These are phyloP conservation scores for Senna tora DNA, from an alignment of 306 rosid species.

Conservation along the genomic window DNA sequence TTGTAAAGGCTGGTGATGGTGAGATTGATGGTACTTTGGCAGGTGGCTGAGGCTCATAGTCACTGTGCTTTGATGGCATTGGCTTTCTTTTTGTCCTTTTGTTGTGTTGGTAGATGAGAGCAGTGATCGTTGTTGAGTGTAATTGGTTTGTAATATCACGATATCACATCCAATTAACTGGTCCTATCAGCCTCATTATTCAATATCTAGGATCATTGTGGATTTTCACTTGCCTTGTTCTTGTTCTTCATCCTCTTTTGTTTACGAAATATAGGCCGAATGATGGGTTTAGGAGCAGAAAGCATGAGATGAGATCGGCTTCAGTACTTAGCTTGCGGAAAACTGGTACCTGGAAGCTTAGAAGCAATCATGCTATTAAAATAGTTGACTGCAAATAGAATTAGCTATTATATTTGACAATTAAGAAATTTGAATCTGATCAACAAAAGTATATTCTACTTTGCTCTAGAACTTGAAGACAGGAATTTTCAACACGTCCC, in stretches of 20 bases:
- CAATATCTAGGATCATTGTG: too few species aligned
- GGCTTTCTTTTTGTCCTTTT: background rate
- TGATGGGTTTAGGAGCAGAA: background rate
- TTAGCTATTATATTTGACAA: background rate
- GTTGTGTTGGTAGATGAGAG: background rate
- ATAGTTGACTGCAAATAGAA: background rate
- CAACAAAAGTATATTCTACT: background rate
- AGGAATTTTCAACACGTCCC: constrained; percentile 2
- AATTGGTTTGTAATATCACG: background rate
- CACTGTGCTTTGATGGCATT: background rate
- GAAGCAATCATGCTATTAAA: background rate
- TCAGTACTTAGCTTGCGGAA: background rate
- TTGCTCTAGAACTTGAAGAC: background rate
- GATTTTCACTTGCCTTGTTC: too few species aligned
- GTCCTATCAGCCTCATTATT: background rate
- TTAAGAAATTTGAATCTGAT: background rate
- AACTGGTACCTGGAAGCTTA: background rate
- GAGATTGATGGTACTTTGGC: constrained; percentile 4
- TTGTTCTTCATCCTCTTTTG: too few species aligned
- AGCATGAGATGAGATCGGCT: background rate
- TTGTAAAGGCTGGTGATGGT: background rate
- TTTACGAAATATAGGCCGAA: background rate
- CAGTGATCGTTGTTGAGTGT: background rate
- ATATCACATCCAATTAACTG: background rate
- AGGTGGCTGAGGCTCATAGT: background rate